Conservation (phyloP, 768 basidiomycete genomes). For the Lactarius quietus region DNA sequence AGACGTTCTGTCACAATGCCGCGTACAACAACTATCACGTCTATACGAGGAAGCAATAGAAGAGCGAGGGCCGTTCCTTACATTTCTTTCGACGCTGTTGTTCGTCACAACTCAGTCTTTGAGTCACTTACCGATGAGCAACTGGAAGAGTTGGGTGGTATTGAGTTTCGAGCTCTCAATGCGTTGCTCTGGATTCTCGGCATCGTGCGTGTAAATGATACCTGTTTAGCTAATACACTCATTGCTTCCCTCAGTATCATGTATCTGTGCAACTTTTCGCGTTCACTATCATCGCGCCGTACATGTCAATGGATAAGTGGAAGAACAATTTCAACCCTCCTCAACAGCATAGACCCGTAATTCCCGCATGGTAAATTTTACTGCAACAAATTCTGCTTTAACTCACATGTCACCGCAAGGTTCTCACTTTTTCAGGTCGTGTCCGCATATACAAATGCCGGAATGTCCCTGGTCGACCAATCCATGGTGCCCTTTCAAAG, state of each 20-base stretch:
- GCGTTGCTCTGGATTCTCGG: conserved; percentile 79
- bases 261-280: conserved; percentile 62
- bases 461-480: conserved; percentile 80
- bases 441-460: conserved; percentile 87
- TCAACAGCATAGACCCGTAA: conserved; percentile 49
- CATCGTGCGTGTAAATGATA: conserved; percentile 45
- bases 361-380: conserved; percentile 57
- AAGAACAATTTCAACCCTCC: conserved; percentile 55
- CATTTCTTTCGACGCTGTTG: conserved; percentile 78
- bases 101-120: conserved; percentile 80
- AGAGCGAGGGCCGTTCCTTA: conserved; percentile 66
- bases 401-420: conserved; percentile 41
- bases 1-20: conserved; percentile 75
- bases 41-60: conserved; percentile 37
- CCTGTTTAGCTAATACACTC: not conserved
- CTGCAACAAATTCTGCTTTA: not conserved
- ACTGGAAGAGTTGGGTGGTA: conserved; percentile 87
- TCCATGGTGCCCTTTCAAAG: conserved; percentile 91
- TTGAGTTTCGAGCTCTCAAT: conserved; percentile 85
- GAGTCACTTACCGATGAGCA: conserved; percentile 71
- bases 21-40: conserved; percentile 56
- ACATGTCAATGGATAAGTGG: conserved; percentile 65
- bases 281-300: conserved; percentile 77
- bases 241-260: conserved; percentile 59
- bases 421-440: conserved; percentile 82